Evolutionary conservation across 306 rosid genomes (phyloP), one percentile per base, ranked within the genome.

Genomic region (Ammopiptanthus mongolicus): DNA sequence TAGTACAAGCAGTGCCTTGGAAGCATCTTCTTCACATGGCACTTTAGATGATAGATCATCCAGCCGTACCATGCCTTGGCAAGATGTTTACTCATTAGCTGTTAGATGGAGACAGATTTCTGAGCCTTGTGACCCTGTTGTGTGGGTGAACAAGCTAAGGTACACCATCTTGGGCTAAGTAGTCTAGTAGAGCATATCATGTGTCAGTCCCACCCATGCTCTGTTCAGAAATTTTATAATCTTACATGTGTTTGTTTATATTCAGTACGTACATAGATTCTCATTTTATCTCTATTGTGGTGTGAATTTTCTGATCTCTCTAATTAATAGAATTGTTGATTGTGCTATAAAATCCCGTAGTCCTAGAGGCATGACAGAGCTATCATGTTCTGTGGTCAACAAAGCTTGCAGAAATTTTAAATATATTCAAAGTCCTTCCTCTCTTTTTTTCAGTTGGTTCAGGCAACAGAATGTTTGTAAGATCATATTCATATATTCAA

Each of bases 131-230:
- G 98, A 94, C 53, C 97, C 97, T 51, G 93, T 91, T 83, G 88
- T 90, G 75, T 94, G 98, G 97, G 85, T 91, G 83, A 91, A 91
- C 88, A 92, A 90, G 81, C 85, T 91, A 78, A 92, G 98, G 98
- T 95, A 89, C 64, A 66, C 61, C 57, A 69, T 57, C 67, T 75
- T 65, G 65, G 62, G 62, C 73, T 13, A 36, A 68, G 36, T 63
- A 78, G 37, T 71, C 51, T 44, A 23, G 39, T 51, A 61, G 41
- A 63, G 51, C 63, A 46, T 23, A 58, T 61, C 50, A 33, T 33
- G 52, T 77, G 65, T 37, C 42, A 14, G 39, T 33, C 1, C 14
- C 18, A 55, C 47, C 44, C 3, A 6, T 61, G 31, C 33, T 61
- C 74, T 80, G 22, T 68, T 66, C 56, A 37, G 59, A 50, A 37